phyloP scores from a whole-genome alignment of 106 monocot genomes.

The Acorus calamus region DNA sequence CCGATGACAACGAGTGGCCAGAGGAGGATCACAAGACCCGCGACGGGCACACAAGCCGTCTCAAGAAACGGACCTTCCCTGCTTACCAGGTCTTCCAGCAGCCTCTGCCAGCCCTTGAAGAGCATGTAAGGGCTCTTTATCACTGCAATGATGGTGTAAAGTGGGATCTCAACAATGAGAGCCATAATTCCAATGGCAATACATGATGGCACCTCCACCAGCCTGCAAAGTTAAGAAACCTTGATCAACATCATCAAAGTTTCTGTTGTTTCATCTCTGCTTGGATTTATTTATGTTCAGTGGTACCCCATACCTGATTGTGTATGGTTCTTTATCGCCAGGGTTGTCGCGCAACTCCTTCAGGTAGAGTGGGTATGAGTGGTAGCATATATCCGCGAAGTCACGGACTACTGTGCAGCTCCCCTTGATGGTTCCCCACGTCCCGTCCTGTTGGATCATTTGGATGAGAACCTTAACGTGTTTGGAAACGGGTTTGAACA shows the following conservation, averaged over 20 bases:
- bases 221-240: conserved; percentile 24
- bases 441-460: conserved; percentile 51
- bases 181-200: conserved; percentile 64
- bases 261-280: too few species aligned
- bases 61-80: conserved; percentile 83
- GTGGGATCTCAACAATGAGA: conserved; percentile 64
- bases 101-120: conserved; percentile 93
- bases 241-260: not conserved
- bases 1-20: conserved; percentile 86
- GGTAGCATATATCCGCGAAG: conserved; percentile 80
- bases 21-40: conserved; percentile 71
- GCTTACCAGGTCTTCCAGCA: conserved; percentile 74
- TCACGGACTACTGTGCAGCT: conserved; percentile 91
- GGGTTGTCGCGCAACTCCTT: conserved; percentile 62
- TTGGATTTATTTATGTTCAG: too few species aligned
- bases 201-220: conserved; percentile 64
- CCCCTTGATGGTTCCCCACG: conserved; percentile 85
- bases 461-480: too few species aligned
- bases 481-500: too few species aligned
- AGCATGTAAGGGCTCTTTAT: conserved; percentile 96
- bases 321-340: conserved; percentile 21
- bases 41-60: conserved; percentile 80
- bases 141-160: conserved; percentile 76
- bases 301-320: conserved; percentile 57
- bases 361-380: conserved; percentile 68